Base-by-base conservation (phyloP, 371 early-diverging fungal species). In the Nematocida sp. region DNA sequence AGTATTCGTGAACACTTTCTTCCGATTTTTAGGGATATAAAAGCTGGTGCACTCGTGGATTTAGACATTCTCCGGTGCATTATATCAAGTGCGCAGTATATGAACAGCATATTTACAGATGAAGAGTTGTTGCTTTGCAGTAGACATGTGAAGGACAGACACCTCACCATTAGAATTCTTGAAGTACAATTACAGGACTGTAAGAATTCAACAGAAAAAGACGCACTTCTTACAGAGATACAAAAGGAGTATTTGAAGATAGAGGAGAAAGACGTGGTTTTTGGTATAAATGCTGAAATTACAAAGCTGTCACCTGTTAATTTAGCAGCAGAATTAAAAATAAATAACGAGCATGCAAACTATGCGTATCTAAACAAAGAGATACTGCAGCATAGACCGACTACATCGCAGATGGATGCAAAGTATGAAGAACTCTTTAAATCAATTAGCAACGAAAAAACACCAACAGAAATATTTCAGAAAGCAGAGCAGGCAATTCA, bases 321-420 rank as follows among this genome's bases (percentile, higher is more conserved):
- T 52, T 23, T 78, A 1, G 80, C 80, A 69, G 80, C 80, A 40
- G 80, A 78, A 33, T 23, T 67, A 15, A 45, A 56, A 33, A 78
- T 78, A 66, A 78, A 71, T 47, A 71, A 78, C 57, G 80, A 78
- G 27, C 71, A 78, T 27, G 69, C 69, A 27, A 66, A 66, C n/a
- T 52, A 67, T 18, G 20, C 18, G 3, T 78, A 78, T 46, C 42
- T 78, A 3, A 52, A 57, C 40, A 23, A 42, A 50, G 56, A 78
- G 42, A 70, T 78, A 0, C 80, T 78, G 0, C 7, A 69, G 23
- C 27, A 78, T 40, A 33, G 3, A 42, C 18, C 27, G 3, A 42
- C n/a, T 1, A 7, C 5, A 42, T 3, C 9, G 6, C 25, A 69
- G 7, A 61, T 44, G 33, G 33, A 55, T 20, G 18, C 47, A 47